These are phyloP conservation scores for Hymenoscyphus scutula DNA, from an alignment of 2,329 filamentous ascomycete genomes.

Conservation along the genomic window DNA sequence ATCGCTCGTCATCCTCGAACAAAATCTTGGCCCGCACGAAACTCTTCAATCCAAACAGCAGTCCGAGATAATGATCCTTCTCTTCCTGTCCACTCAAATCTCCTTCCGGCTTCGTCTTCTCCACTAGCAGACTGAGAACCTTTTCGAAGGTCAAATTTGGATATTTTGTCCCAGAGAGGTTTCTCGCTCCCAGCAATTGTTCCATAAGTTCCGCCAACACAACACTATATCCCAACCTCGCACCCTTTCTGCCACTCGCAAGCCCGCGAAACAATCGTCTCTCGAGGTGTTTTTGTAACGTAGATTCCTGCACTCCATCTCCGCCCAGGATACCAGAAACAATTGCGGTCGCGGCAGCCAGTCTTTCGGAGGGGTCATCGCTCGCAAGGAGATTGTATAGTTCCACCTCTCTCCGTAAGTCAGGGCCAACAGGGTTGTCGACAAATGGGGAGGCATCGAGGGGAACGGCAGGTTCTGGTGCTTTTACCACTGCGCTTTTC, in stretches of 20 bases:
- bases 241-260: conserved; percentile 85
- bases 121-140: conserved; percentile 50
- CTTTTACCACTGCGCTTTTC: conserved; percentile 17
- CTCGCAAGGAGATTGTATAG: conserved; percentile 62
- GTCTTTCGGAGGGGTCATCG: conserved; percentile 54
- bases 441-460: conserved; percentile 45
- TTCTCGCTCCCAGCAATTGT: conserved; percentile 60
- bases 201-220: conserved; percentile 79
- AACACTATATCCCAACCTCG: conserved; percentile 83
- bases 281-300: conserved; percentile 58
- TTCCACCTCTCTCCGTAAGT: conserved; percentile 55
- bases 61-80: conserved; percentile 79
- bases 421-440: conserved; percentile 50
- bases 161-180: conserved; percentile 47
- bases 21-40: conserved; percentile 77
- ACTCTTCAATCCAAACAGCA: conserved; percentile 82
- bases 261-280: conserved; percentile 80
- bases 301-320: conserved; percentile 49
- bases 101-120: conserved; percentile 54
- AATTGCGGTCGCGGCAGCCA: conserved; percentile 58
- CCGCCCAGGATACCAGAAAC: conserved; percentile 53
- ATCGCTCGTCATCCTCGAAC: conserved; percentile 58
- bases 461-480: conserved; percentile 13
- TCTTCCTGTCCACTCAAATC: conserved; percentile 69
- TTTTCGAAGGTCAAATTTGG: conserved; percentile 56